A percentile compares a stretch with the other conserved stretches of the same genome.
These are phyloP conservation scores for Aureobasidium sp. DNA, from an alignment of 2,329 filamentous ascomycete genomes.

Conservation along the genomic window DNA sequence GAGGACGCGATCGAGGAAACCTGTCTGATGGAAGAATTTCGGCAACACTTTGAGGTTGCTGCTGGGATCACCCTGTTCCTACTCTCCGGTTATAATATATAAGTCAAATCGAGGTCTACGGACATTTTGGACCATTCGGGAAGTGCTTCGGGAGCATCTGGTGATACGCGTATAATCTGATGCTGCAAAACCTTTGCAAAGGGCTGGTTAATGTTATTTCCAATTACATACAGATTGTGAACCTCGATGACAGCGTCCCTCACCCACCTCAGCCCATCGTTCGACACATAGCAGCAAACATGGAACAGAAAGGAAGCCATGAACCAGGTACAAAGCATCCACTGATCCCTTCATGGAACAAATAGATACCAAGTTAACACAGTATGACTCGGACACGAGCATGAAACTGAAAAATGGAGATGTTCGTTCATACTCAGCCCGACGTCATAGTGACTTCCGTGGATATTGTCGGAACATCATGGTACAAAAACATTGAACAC, in stretches of 20 bases:
- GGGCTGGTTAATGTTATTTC: background rate
- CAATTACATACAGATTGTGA: background rate
- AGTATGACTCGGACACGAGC: background rate
- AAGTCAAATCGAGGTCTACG: background rate
- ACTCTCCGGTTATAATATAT: background rate
- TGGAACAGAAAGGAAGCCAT: too few relatives aligned
- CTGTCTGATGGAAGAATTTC: background rate
- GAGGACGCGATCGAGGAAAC: background rate
- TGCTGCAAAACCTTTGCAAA: background rate
- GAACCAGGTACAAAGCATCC: background rate
- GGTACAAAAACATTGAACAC: background rate
- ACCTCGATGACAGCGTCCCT: too few relatives aligned
- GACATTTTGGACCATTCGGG: too few relatives aligned
- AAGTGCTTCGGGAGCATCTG: too few relatives aligned
- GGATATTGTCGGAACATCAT: background rate
- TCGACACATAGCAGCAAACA: too few relatives aligned
- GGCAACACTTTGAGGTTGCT: background rate
- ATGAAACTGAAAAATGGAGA: background rate
- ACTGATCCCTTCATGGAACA: background rate
- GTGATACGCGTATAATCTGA: background rate
- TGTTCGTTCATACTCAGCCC: background rate
- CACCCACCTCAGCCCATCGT: too few relatives aligned
- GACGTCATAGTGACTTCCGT: conserved; percentile 10
- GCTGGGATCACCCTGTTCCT: background rate
- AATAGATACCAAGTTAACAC: background rate